Evolutionary conservation across 1,284 basidiomycete species (phyloP).

Genomic region (Singerocomus inundabilis): DNA sequence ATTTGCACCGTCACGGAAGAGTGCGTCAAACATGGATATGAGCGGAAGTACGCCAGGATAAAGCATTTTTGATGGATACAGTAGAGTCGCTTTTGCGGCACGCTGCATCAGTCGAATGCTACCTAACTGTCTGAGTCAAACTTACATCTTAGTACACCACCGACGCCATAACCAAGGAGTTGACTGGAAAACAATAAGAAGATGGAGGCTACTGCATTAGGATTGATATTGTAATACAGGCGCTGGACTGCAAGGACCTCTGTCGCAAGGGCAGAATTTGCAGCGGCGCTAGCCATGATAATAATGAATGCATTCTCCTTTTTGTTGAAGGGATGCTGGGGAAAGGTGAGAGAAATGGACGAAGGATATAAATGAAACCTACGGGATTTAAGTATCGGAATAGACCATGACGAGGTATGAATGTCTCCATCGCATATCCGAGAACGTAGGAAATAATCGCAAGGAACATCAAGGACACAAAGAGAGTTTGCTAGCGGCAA

Average conservation of each 20-base stretch:
- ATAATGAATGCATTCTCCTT: constrained; percentile 63
- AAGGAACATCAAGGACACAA: constrained; percentile 51
- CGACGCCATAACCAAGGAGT: constrained; percentile 57
- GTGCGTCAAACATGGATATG: constrained; percentile 54
- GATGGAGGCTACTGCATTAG: constrained; percentile 52
- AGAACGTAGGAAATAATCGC: constrained; percentile 44
- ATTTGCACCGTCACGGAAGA: constrained; percentile 49
- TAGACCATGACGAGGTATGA: constrained; percentile 47
- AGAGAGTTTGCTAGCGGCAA: constrained; percentile 42
- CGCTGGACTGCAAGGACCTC: constrained; percentile 66
- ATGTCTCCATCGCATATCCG: constrained; percentile 40
- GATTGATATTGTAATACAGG: constrained; percentile 52
- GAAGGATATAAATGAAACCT: constrained; percentile 11
- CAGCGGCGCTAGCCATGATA: constrained; percentile 67
- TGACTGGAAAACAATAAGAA: constrained; percentile 62
- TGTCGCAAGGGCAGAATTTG: constrained; percentile 62
- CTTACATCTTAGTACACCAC: constrained; percentile 55
- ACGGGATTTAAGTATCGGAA: constrained; percentile 60
- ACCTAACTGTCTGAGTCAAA: constrained; percentile 11
- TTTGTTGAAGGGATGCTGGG: constrained; percentile 42
- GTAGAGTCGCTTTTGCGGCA: constrained; percentile 40
- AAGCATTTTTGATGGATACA: constrained; percentile 68
- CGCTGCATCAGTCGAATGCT: constrained; percentile 13
- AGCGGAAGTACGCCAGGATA: constrained; percentile 55
- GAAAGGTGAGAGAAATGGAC: constrained; percentile 15